Conservation (phyloP, 306 rosid species). For the Ormosia semicastrata region DNA sequence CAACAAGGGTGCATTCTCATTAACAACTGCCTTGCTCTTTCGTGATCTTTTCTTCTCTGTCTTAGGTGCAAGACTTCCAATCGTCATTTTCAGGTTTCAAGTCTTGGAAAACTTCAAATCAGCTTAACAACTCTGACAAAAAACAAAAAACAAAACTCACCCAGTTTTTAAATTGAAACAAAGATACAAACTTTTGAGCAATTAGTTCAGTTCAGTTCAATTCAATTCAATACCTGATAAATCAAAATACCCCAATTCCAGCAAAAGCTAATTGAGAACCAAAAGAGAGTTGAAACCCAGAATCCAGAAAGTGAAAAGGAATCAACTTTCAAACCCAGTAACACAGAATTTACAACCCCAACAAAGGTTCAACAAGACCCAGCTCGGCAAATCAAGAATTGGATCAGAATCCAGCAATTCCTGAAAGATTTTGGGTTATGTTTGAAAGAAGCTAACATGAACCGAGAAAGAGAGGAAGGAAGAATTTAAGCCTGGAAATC, state of each 20-base stretch:
- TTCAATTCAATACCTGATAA: conserved; percentile 28
- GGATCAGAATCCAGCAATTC: conserved; percentile 23
- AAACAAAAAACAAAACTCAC: neutral
- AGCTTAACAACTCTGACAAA: conserved; percentile 23
- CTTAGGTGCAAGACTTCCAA: conserved; percentile 49
- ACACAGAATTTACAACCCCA: conserved; percentile 13
- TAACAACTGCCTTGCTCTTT: conserved; percentile 53
- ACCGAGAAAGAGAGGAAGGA: neutral
- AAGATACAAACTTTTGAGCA: conserved; percentile 10
- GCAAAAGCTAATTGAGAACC: neutral
- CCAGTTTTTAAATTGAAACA: conserved; percentile 25
- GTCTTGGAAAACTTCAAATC: conserved; percentile 1
- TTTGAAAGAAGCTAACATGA: neutral
- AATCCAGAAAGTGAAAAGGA: conserved; percentile 18
- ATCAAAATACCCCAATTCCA: conserved; percentile 12
- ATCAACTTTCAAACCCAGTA: conserved; percentile 3
- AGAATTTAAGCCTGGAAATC: neutral
- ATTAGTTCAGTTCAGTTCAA: conserved; percentile 14
- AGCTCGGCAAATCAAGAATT: conserved; percentile 11
- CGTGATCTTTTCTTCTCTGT: conserved; percentile 57
- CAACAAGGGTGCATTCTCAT: conserved; percentile 79
- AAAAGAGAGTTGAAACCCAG: conserved; percentile 11
- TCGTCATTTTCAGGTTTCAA: conserved; percentile 54
- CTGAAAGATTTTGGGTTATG: neutral
- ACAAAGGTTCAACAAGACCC: conserved; percentile 23